Evolutionary conservation across 148 eudicot genomes (phyloP), one percentile per base, ranked within the genome.

Genomic region (Vaccinium darrowii): DNA sequence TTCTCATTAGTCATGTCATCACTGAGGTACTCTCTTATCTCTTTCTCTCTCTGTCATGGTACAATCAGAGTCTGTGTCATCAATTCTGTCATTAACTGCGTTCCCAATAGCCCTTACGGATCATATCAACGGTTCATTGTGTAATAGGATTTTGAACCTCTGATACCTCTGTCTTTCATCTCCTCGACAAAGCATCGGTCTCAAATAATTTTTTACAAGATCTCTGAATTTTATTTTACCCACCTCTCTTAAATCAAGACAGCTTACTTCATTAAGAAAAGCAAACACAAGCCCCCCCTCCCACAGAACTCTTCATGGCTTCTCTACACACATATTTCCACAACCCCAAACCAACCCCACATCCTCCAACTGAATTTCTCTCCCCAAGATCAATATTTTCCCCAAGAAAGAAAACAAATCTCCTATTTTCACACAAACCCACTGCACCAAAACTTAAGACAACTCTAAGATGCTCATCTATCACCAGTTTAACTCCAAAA

Each of bases 241-340:
- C 33, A 6, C 12, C 36, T 23, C 58, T 23, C 36, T 1, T 1
- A 56, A 16, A 36, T 6, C 12, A 56, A n/a, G 39, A 33, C 15
- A 14, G 33, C 57, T 52, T 67, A 53, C 27, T 82, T 54, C 8
- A 10, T 43, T 30, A 82, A 81, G 30, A 71, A 8, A 71, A 39
- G 43, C 27, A 53, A 56, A 3, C 62, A 56, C 21, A 36, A 7
- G 39, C 43, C 43, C 47, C 47, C 43, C 43, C 43, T n/a, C n/a
- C 71, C 27, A 23, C 36, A 18, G 21, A 82, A 56, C 10, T 15
- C 80, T 62, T 80, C 72, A 85, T 85, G 87, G 76, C 84, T 74
- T 62, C 84, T 47, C 81, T 81, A 12, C 30, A 71, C 74, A 72
- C 72, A 1, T 30, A 15, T 43, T 15, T 60, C 10, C 76, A 47